Evolutionary conservation across 805 yeast species (phyloP).

Genomic region (Hanseniaspora thailandica): DNA sequence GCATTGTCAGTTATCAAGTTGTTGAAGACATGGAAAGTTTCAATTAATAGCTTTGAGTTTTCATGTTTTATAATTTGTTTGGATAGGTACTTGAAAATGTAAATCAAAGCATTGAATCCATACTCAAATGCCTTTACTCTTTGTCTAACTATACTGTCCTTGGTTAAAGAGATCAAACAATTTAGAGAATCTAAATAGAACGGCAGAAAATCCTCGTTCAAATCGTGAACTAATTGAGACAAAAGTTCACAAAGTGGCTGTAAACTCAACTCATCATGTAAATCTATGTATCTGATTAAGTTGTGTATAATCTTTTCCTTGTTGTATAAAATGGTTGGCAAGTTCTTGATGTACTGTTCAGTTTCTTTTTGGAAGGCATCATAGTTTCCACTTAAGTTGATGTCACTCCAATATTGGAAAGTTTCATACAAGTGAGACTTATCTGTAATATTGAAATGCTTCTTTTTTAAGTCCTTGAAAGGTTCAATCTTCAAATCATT

Average conservation of each 20-base stretch:
- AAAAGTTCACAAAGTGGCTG: conserved; percentile 73
- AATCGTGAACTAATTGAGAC: conserved; percentile 79
- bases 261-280: conserved; percentile 56
- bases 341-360: conserved; percentile 46
- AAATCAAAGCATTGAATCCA: conserved; percentile 75
- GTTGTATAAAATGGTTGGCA: conserved; percentile 73
- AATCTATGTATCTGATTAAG: conserved; percentile 36
- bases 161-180: conserved; percentile 37
- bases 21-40: conserved; percentile 54
- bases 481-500: conserved; percentile 81
- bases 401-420: conserved; percentile 76
- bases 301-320: conserved; percentile 47
- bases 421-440: conserved; percentile 70
- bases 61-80: conserved; percentile 33
- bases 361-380: conserved; percentile 49
- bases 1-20: conserved; percentile 53
- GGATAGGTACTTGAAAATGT: conserved; percentile 76
- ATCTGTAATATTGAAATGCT: conserved; percentile 61
- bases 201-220: conserved; percentile 79
- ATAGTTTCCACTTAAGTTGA: conserved; percentile 64
- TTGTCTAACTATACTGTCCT: conserved; percentile 36
- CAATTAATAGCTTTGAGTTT: conserved; percentile 43
- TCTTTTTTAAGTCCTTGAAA: conserved; percentile 39
- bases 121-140: conserved; percentile 62
- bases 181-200: conserved; percentile 47